Evolutionary conservation across 2,329 filamentous ascomycete genomes (phyloP).

Genomic region (Colletotrichum tropicale): DNA sequence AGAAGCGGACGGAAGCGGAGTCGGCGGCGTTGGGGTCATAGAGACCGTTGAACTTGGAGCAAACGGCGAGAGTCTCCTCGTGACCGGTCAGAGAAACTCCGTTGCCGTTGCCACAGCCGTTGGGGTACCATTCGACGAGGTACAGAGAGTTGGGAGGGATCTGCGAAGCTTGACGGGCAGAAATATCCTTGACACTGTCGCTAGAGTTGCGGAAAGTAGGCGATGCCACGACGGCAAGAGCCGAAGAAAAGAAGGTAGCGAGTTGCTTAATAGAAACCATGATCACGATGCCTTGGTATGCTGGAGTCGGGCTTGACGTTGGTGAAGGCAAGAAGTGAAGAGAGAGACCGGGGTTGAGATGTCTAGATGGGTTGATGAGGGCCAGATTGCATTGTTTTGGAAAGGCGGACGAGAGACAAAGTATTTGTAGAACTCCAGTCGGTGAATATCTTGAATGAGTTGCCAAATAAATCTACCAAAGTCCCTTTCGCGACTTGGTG

Average conservation of each 20-base stretch:
- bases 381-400: background rate
- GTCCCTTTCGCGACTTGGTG: background rate
- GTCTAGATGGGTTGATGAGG: background rate
- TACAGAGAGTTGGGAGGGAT: background rate
- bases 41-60: slow-evolving; percentile 9
- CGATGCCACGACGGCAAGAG: background rate
- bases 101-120: background rate
- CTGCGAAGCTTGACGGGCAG: background rate
- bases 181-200: background rate
- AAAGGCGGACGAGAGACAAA: background rate
- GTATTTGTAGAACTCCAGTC: background rate
- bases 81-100: background rate
- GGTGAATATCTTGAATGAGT: background rate
- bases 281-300: background rate
- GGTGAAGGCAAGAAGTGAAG: background rate
- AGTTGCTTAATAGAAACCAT: background rate
- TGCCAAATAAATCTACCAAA: background rate
- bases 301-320: background rate
- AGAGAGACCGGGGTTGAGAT: background rate
- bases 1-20: background rate
- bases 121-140: background rate
- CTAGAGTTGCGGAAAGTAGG: background rate
- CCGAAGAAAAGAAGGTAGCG: background rate
- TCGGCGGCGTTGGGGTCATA: background rate
- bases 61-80: background rate